These are phyloP conservation scores for Candida easanensis DNA, from an alignment of 805 yeast species.

Conservation along the genomic window DNA sequence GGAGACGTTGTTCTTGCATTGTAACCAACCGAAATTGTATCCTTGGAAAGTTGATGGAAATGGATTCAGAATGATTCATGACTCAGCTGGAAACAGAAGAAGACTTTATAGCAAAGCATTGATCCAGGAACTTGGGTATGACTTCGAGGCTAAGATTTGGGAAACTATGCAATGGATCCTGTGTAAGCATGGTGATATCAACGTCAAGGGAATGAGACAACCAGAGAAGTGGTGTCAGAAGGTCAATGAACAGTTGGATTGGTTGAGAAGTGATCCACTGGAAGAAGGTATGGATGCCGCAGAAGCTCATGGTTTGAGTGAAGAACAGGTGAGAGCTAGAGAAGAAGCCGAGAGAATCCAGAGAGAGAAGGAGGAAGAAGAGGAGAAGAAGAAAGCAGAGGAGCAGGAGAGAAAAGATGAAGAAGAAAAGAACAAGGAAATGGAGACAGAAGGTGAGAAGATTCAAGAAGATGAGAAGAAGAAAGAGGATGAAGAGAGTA, in stretches of 20 bases:
- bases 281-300: constrained; percentile 13
- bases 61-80: constrained; percentile 25
- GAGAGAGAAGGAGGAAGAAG: constrained; percentile 5
- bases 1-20: constrained; percentile 28
- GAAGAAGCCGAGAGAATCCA: background rate
- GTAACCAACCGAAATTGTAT: constrained; percentile 29
- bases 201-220: constrained; percentile 36
- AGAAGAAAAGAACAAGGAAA: constrained; percentile 1
- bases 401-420: background rate
- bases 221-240: constrained; percentile 39
- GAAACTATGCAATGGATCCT: constrained; percentile 27
- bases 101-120: constrained; percentile 21
- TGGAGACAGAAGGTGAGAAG: background rate
- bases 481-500: constrained; percentile 1
- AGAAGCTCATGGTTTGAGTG: constrained; percentile 10
- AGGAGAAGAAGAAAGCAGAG: constrained; percentile 3
- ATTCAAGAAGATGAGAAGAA: constrained; percentile 1
- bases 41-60: constrained; percentile 30
- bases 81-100: constrained; percentile 20
- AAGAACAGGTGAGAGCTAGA: constrained; percentile 1
- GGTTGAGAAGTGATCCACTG: constrained; percentile 26
- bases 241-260: constrained; percentile 35
- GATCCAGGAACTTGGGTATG: constrained; percentile 26
- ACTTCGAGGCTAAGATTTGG: constrained; percentile 30
- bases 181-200: constrained; percentile 33